These are phyloP conservation scores for Chrysoporthe cubensis DNA, from an alignment of 2,329 filamentous ascomycete genomes.

Conservation along the genomic window DNA sequence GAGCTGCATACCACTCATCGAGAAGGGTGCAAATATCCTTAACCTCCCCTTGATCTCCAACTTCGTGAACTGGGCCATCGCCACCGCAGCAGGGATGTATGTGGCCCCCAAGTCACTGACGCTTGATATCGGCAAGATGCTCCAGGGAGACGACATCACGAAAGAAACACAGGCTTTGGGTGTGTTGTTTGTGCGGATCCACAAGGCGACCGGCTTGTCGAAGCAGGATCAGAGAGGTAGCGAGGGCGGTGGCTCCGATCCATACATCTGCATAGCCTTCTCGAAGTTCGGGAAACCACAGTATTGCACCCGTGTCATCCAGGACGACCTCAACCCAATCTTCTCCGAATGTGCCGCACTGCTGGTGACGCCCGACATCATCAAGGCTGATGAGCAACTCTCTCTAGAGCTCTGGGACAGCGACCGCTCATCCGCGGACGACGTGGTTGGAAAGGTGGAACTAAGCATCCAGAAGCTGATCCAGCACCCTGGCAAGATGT, in stretches of 20 bases:
- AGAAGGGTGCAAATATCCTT: slow-evolving; percentile 85
- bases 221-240: slow-evolving; percentile 88
- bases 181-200: slow-evolving; percentile 89
- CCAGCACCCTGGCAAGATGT: slow-evolving; percentile 91
- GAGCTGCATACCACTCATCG: slow-evolving; percentile 90
- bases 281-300: slow-evolving; percentile 97
- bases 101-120: slow-evolving; percentile 95
- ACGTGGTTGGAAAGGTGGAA: slow-evolving; percentile 93
- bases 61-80: slow-evolving; percentile 95
- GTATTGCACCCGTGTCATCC: slow-evolving; percentile 95
- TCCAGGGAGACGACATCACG: slow-evolving; percentile 88
- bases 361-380: slow-evolving; percentile 83
- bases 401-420: slow-evolving; percentile 97
- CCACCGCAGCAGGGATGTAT: slow-evolving; percentile 84
- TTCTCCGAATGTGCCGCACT: slow-evolving; percentile 89
- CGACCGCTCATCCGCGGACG: slow-evolving; percentile 88
- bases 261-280: slow-evolving; percentile 93
- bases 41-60: slow-evolving; percentile 93
- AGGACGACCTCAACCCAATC: slow-evolving; percentile 89
- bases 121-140: slow-evolving; percentile 85
- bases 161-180: slow-evolving; percentile 88
- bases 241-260: slow-evolving; percentile 85
- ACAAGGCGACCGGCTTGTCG: slow-evolving; percentile 83
- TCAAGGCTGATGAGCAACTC: slow-evolving; percentile 91
- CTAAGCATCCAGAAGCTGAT: slow-evolving; percentile 94